These are phyloP conservation scores for Emericellopsis atlantica DNA, from an alignment of 2,329 filamentous ascomycete species.

Conservation along the genomic window DNA sequence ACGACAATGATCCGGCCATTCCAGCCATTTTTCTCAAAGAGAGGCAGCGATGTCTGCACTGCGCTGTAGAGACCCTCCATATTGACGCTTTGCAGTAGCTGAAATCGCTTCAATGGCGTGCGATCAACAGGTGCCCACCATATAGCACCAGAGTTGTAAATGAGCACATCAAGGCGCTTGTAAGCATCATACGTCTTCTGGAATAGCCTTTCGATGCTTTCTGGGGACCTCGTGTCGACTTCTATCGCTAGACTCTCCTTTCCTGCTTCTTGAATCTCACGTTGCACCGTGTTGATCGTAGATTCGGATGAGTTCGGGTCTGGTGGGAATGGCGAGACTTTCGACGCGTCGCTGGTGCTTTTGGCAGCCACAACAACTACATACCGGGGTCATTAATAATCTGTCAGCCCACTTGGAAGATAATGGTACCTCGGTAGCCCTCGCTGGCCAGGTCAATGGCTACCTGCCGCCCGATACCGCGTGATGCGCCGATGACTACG, in stretches of 20 bases:
- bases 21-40: constrained; percentile 33
- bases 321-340: constrained; percentile 51
- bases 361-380: constrained; percentile 69
- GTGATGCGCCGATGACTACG: constrained; percentile 61
- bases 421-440: constrained; percentile 50
- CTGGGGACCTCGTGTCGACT: constrained; percentile 57
- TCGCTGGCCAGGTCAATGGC: constrained; percentile 63
- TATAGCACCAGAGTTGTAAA: constrained; percentile 79
- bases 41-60: constrained; percentile 56
- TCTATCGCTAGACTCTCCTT: constrained; percentile 52
- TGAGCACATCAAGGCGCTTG: constrained; percentile 55
- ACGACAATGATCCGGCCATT: constrained; percentile 65
- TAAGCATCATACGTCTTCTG: constrained; percentile 39
- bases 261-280: constrained; percentile 56
- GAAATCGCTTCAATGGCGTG: constrained; percentile 63
- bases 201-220: constrained; percentile 48
- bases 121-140: constrained; percentile 69
- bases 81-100: constrained; percentile 65
- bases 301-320: constrained; percentile 63
- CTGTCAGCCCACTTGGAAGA: too few species aligned
- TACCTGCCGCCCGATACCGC: constrained; percentile 71
- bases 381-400: background rate
- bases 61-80: constrained; percentile 63
- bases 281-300: constrained; percentile 68
- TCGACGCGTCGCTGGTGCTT: constrained; percentile 50